A percentile compares a stretch with the other conserved stretches of the same genome.
Evolutionary conservation across 2,329 filamentous ascomycete genomes (phyloP).

Genomic region (Penicillium sp.): DNA sequence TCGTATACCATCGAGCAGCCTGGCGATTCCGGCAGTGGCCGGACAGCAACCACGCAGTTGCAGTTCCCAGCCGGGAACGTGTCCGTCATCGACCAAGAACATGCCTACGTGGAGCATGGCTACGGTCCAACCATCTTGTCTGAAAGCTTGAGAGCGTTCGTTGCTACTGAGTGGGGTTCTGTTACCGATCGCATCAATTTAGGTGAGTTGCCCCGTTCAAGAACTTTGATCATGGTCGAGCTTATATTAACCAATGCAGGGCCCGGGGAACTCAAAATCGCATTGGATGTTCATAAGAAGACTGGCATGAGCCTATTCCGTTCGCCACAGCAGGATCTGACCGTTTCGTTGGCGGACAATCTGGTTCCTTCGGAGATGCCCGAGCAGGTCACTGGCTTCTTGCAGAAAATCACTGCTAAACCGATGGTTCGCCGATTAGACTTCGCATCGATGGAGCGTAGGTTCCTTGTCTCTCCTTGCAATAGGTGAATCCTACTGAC

Average conservation of each 20-base stretch:
- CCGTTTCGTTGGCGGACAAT: conserved; percentile 69
- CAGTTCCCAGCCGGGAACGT: conserved; percentile 39
- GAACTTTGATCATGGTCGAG: neutral
- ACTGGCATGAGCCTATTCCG: conserved; percentile 67
- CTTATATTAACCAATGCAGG: conserved; percentile 32
- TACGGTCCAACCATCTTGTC: conserved; percentile 69
- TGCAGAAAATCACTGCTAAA: conserved; percentile 56
- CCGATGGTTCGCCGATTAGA: conserved; percentile 70
- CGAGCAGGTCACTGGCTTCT: conserved; percentile 61
- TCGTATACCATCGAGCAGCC: conserved; percentile 61
- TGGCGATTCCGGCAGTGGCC: conserved; percentile 32
- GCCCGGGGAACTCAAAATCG: conserved; percentile 68
- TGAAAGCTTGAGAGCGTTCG: conserved; percentile 70
- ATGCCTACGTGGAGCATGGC: conserved; percentile 54
- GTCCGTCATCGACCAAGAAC: conserved; percentile 68
- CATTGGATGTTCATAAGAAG: conserved; percentile 61
- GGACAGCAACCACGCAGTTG: conserved; percentile 31
- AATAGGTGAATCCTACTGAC: neutral
- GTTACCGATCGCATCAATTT: conserved; percentile 83
- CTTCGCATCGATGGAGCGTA: conserved; percentile 57
- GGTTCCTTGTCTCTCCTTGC: neutral
- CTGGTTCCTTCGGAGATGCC: conserved; percentile 61
- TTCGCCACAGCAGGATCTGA: conserved; percentile 72
- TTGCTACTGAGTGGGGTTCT: conserved; percentile 72
- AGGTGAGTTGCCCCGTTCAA: conserved; percentile 36